Percentiles rank a stretch among this genome's conserved stretches.
Conservation (phyloP, 345 rosid genomes). For the Toxicodendron radicans region DNA sequence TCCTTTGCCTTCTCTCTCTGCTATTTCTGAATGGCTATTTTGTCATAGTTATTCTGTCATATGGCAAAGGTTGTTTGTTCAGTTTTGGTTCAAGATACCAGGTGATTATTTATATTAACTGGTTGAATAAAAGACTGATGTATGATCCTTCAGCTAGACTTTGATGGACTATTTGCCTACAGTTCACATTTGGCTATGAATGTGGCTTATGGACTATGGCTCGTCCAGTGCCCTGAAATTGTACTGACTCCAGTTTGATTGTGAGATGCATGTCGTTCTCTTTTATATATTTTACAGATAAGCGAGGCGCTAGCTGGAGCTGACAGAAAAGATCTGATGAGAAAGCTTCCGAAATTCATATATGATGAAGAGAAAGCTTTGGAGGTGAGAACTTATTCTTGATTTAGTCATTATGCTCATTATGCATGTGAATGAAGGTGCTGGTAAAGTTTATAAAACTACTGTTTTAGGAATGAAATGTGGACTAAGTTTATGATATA, state of each 20-base stretch:
- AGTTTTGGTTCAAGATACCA: background rate
- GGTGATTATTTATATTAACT: background rate
- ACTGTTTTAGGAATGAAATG: background rate
- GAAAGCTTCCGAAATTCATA: slow-evolving; percentile 48
- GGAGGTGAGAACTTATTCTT: slow-evolving; percentile 34
- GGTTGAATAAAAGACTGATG: background rate
- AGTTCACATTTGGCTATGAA: background rate
- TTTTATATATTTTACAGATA: slow-evolving; percentile 22
- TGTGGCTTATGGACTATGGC: background rate
- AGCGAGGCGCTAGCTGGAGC: slow-evolving; percentile 43
- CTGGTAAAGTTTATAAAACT: background rate
- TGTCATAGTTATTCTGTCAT: background rate
- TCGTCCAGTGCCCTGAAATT: background rate
- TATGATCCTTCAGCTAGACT: background rate
- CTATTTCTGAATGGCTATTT: background rate
- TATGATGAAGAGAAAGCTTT: slow-evolving; percentile 55
- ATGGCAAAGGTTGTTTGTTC: background rate
- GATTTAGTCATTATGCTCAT: background rate
- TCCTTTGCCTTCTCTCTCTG: background rate
- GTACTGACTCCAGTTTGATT: background rate
- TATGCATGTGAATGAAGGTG: background rate
- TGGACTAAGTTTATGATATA: background rate
- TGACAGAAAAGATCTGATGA: slow-evolving; percentile 45
- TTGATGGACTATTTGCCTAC: background rate
- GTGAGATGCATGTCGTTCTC: background rate